These are phyloP conservation scores for Fusarium siculi DNA, from an alignment of 2,329 filamentous ascomycete genomes.

Conservation along the genomic window DNA sequence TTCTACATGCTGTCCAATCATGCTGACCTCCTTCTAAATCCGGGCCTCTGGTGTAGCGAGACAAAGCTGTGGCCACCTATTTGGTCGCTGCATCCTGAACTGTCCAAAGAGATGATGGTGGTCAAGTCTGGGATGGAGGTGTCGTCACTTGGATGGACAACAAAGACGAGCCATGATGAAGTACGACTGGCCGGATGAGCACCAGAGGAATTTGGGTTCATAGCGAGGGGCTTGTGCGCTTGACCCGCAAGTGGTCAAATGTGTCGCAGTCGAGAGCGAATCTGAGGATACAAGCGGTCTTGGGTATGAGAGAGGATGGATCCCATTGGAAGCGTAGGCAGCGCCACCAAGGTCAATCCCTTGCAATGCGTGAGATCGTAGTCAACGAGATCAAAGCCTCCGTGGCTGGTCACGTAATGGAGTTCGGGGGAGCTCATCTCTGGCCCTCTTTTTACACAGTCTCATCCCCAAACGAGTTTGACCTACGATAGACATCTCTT, in stretches of 20 bases:
- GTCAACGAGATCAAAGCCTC: background rate
- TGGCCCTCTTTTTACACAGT: background rate
- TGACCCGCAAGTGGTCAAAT: no score
- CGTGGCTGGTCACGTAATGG: background rate
- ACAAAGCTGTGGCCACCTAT: accelerated
- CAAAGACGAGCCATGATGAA: no score
- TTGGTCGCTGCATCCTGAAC: background rate
- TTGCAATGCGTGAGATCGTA: background rate
- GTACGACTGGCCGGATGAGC: no score
- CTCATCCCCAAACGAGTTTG: background rate
- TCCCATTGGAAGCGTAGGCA: background rate
- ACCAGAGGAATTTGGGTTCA: background rate
- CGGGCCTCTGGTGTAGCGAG: background rate
- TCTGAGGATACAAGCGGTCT: background rate
- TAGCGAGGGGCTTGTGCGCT: background rate
- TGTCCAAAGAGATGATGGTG: background rate
- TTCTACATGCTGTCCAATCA: background rate
- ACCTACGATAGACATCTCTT: accelerated
- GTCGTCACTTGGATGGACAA: background rate
- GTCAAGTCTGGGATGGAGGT: background rate
- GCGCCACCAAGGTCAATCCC: background rate
- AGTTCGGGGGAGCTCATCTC: background rate
- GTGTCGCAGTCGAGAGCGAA: no score
- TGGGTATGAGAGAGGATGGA: background rate
- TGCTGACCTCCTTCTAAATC: background rate